A percentile compares a stretch with the other conserved stretches of the same genome.
phyloP scores from a whole-genome alignment of 2,329 filamentous ascomycete genomes.

The Cercospora citrullina region DNA sequence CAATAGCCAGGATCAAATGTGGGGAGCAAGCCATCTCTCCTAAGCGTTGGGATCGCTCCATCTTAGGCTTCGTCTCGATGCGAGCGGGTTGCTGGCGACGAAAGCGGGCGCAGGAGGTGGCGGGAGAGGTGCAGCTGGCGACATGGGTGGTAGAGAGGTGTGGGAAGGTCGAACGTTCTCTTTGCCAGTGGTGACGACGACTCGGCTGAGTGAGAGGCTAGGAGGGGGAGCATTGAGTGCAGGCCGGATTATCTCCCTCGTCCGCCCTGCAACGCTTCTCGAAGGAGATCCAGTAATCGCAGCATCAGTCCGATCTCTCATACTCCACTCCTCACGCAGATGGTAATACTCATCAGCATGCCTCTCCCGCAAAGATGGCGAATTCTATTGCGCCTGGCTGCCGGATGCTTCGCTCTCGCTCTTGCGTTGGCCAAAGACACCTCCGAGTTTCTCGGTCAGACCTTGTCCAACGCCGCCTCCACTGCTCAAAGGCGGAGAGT shows the following conservation, averaged over 20 bases:
- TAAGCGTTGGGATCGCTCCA: constrained; percentile 1
- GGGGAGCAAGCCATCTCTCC: constrained; percentile 6
- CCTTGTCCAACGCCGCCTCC: not conserved
- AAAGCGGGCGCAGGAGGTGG: not conserved
- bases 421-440: constrained; percentile 20
- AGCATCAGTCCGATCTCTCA: not conserved
- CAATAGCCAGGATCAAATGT: not conserved
- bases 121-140: not conserved
- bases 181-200: not conserved
- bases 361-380: constrained; percentile 7
- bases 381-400: constrained; percentile 18
- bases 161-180: not conserved
- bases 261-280: not conserved
- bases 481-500: constrained; percentile 2
- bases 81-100: not conserved
- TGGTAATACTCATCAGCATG: not conserved
- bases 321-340: constrained; percentile 4
- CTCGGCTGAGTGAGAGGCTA: not conserved
- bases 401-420: constrained; percentile 16
- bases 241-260: not conserved
- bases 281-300: not conserved
- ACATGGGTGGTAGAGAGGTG: not conserved
- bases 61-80: not conserved
- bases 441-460: constrained; percentile 14
- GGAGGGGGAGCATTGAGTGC: not conserved